These are phyloP conservation scores for Scheffersomyces ergatensis DNA, from an alignment of 805 yeast genomes.

Conservation along the genomic window DNA sequence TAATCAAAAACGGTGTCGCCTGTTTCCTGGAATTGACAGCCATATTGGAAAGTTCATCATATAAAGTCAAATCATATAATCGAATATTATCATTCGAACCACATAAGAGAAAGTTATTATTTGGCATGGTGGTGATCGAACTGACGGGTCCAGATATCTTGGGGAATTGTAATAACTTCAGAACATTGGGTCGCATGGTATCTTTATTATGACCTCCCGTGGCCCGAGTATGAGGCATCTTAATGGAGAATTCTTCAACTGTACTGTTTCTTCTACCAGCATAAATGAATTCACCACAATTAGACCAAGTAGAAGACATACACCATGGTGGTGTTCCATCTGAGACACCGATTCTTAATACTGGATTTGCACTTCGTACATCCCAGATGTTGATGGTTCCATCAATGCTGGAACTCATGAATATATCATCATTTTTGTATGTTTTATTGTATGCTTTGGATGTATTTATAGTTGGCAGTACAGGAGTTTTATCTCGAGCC, in stretches of 20 bases:
- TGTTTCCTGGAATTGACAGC: slow-evolving; percentile 27
- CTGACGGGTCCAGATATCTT: slow-evolving; percentile 88
- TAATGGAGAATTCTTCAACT: slow-evolving; percentile 71
- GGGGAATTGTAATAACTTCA: slow-evolving; percentile 70
- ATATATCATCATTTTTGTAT: slow-evolving; percentile 44
- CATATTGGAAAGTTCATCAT: slow-evolving; percentile 28
- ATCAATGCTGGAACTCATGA: slow-evolving; percentile 78
- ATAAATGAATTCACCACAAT: slow-evolving; percentile 72
- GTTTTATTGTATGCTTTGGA: slow-evolving; percentile 20
- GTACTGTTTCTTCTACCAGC: slow-evolving; percentile 89
- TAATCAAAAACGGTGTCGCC: slow-evolving; percentile 76
- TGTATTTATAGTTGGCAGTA: slow-evolving; percentile 7
- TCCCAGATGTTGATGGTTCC: slow-evolving; percentile 88
- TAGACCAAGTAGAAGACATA: slow-evolving; percentile 84
- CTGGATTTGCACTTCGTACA: slow-evolving; percentile 46
- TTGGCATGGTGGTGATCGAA: slow-evolving; percentile 75
- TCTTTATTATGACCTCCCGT: slow-evolving; percentile 19
- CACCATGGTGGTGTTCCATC: slow-evolving; percentile 90
- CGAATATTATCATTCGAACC: slow-evolving; percentile 91
- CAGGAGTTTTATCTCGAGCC: slow-evolving; percentile 11
- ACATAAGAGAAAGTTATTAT: slow-evolving; percentile 73
- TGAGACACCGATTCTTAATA: slow-evolving; percentile 52
- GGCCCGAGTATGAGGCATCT: slow-evolving; percentile 47
- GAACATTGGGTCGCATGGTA: slow-evolving; percentile 42
- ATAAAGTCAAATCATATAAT: slow-evolving; percentile 66